Conservation (phyloP, 1,284 basidiomycete species). For the Malassezia brasiliensis region DNA sequence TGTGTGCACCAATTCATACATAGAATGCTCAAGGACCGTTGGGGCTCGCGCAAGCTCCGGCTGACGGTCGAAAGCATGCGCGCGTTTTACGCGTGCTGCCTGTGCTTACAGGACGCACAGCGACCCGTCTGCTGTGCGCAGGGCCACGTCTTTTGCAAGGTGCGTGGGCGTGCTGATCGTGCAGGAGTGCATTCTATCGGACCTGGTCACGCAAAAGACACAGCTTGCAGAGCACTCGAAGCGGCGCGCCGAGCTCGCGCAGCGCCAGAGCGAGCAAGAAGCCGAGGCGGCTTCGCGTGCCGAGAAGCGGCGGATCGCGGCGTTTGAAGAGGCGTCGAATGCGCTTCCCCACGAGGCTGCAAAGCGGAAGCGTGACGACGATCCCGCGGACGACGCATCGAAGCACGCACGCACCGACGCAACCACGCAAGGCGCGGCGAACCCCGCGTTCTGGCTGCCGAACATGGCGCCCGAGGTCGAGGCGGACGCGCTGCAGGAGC, state of each 20-base stretch:
- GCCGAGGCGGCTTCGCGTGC: neutral
- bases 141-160: constrained; percentile 18
- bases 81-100: constrained; percentile 15
- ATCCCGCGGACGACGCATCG: neutral
- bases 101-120: constrained; percentile 17
- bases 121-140: constrained; percentile 9
- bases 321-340: constrained; percentile 1
- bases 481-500: neutral
- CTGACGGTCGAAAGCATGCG: constrained; percentile 14
- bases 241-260: constrained; percentile 1
- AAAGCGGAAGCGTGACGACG: constrained; percentile 10
- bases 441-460: constrained; percentile 18
- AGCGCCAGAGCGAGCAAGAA: neutral
- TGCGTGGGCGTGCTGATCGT: neutral
- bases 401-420: neutral
- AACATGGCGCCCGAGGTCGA: constrained; percentile 7
- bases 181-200: constrained; percentile 14
- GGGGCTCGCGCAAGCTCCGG: constrained; percentile 14
- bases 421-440: neutral
- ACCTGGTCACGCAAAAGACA: constrained; percentile 10
- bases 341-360: neutral
- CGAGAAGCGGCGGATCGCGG: neutral
- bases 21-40: constrained; percentile 19
- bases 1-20: neutral
- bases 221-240: constrained; percentile 1